Percentiles rank a stretch among this genome's conserved stretches.
Evolutionary conservation across 345 rosid genomes (phyloP).

Genomic region (Melaleuca alternifolia): DNA sequence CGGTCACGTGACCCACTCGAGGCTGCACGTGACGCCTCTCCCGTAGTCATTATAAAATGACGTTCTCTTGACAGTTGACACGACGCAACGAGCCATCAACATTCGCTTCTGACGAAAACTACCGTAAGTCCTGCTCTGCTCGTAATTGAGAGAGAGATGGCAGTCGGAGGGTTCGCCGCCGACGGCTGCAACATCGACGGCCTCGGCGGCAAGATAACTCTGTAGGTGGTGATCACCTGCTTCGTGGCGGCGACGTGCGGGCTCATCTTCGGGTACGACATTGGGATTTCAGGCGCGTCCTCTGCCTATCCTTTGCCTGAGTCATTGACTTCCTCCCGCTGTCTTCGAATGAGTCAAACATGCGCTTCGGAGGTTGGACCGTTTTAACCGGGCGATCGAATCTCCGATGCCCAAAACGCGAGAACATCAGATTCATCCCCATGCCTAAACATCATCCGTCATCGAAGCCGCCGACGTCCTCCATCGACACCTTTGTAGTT

Average conservation of each 20-base stretch:
- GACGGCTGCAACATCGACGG: conserved; percentile 9
- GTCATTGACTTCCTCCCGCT: too few species aligned
- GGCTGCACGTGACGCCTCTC: background rate
- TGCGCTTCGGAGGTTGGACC: too few species aligned
- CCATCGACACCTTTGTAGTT: background rate
- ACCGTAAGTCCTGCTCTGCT: background rate
- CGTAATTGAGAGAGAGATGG: conserved; percentile 15
- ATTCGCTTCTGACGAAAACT: background rate
- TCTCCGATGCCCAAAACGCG: background rate
- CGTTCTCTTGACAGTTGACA: background rate
- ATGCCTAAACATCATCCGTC: background rate
- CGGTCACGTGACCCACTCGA: background rate
- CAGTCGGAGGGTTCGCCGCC: conserved; percentile 28
- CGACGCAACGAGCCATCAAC: background rate
- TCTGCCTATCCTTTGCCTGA: too few species aligned
- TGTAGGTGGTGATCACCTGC: conserved; percentile 54
- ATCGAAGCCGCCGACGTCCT: background rate
- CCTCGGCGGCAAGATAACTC: conserved; percentile 31
- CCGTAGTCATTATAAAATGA: background rate
- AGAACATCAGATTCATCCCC: background rate
- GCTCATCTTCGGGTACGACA: conserved; percentile 76
- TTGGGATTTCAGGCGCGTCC: conserved; percentile 60
- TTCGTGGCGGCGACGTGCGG: conserved; percentile 70
- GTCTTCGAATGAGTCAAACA: too few species aligned
- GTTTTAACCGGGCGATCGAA: too few species aligned